phyloP scores from a whole-genome alignment of 257 asterid genomes.

The Solanum stenotomum region DNA sequence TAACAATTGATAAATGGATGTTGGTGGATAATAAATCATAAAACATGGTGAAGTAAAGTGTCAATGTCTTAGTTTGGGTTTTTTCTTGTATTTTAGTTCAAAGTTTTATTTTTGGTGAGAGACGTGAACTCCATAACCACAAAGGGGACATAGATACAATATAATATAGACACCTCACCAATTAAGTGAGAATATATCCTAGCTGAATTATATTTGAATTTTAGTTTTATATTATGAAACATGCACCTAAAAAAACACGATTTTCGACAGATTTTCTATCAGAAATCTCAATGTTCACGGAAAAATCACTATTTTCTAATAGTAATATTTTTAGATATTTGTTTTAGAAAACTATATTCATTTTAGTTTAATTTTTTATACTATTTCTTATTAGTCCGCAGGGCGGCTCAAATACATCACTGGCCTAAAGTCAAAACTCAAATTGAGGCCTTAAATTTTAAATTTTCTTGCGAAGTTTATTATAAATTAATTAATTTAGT shows the following conservation, averaged over 20 bases:
- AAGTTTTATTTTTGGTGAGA: neutral
- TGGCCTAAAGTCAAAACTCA: neutral
- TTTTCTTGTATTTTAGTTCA: neutral
- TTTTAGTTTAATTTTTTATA: neutral
- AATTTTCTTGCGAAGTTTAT: rapidly evolving
- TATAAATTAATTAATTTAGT: too few species aligned
- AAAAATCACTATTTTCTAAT: neutral
- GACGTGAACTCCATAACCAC: constrained; percentile 4
- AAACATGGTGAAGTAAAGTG: neutral
- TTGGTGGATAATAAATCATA: neutral
- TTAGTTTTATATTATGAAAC: neutral
- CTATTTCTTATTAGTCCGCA: neutral
- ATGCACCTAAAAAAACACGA: neutral
- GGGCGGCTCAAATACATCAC: neutral
- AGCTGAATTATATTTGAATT: neutral
- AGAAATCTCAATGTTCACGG: rapidly evolving
- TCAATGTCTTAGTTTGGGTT: neutral
- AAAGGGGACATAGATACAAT: neutral
- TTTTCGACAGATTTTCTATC: rapidly evolving
- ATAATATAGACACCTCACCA: neutral
- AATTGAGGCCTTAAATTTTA: rapidly evolving
- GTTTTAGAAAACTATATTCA: neutral
- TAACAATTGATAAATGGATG: neutral
- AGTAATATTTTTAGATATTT: neutral
- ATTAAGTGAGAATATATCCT: neutral